phyloP scores from a whole-genome alignment of 257 asterid species.

The Penstemon davidsonii region DNA sequence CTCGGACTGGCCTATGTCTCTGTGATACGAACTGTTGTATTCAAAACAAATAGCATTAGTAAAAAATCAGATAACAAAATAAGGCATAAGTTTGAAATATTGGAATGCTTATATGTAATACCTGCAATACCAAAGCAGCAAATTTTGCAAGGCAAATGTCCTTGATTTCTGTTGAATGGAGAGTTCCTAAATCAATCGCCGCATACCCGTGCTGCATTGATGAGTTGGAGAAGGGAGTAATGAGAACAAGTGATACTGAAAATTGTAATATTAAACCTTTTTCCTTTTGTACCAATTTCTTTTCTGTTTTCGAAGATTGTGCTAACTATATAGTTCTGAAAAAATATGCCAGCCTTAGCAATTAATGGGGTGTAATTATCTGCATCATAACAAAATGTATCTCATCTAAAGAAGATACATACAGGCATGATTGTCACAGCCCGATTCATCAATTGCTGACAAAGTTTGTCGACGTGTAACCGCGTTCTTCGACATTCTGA shows the following conservation, averaged over 20 bases:
- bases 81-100: slow-evolving; percentile 7
- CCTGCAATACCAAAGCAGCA: slow-evolving; percentile 73
- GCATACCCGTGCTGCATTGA: slow-evolving; percentile 79
- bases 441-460: slow-evolving; percentile 48
- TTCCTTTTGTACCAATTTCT: background rate
- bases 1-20: slow-evolving; percentile 73
- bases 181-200: slow-evolving; percentile 54
- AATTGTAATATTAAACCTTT: background rate
- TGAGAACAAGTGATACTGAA: slow-evolving; percentile 1
- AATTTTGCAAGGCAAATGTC: slow-evolving; percentile 62
- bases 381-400: slow-evolving; percentile 9
- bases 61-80: slow-evolving; percentile 18
- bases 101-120: slow-evolving; percentile 34
- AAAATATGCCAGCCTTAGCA: slow-evolving; percentile 2
- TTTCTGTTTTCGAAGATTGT: slow-evolving; percentile 12
- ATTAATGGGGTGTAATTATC: slow-evolving; percentile 16
- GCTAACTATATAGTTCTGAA: slow-evolving; percentile 16
- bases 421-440: slow-evolving; percentile 69
- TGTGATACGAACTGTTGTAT: slow-evolving; percentile 75
- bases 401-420: slow-evolving; percentile 37
- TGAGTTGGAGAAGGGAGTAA: slow-evolving; percentile 17
- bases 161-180: slow-evolving; percentile 44
- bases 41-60: slow-evolving; percentile 23
- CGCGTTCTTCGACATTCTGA: slow-evolving; percentile 76
- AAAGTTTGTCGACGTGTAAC: slow-evolving; percentile 53